These are phyloP conservation scores for Cryphonectria radicalis DNA, from an alignment of 2,329 filamentous ascomycete species.

Conservation along the genomic window DNA sequence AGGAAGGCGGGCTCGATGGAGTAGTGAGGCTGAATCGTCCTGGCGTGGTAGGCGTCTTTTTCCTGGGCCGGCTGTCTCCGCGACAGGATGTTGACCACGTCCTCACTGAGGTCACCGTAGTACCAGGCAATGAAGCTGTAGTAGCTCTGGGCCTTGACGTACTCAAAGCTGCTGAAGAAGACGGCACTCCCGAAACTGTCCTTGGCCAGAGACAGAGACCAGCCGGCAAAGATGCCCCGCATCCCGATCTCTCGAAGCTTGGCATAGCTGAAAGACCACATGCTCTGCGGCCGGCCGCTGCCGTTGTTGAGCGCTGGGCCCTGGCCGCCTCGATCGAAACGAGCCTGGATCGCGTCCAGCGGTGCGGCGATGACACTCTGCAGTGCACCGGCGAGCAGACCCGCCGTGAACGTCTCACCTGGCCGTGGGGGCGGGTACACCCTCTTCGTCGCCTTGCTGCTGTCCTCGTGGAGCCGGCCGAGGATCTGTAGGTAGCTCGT, in stretches of 20 bases:
- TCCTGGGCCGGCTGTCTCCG: slow-evolving; percentile 46
- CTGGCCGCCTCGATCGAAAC: slow-evolving; percentile 57
- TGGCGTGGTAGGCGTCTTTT: slow-evolving; percentile 36
- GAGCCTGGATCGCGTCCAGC: slow-evolving; percentile 74
- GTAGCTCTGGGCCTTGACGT: slow-evolving; percentile 74
- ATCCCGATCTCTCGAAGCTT: slow-evolving; percentile 74
- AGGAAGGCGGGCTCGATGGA: slow-evolving; percentile 75
- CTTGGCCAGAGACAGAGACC: slow-evolving; percentile 69
- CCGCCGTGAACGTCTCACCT: slow-evolving; percentile 68
- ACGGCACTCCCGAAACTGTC: slow-evolving; percentile 71
- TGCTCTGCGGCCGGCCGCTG: slow-evolving; percentile 55
- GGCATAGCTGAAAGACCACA: slow-evolving; percentile 72
- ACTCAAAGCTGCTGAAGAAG: slow-evolving; percentile 79
- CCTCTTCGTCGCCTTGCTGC: slow-evolving; percentile 58
- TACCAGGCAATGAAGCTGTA: slow-evolving; percentile 73
- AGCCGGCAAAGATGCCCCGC: slow-evolving; percentile 75
- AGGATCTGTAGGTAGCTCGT: slow-evolving; percentile 76
- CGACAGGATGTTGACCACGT: slow-evolving; percentile 55
- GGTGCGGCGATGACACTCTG: slow-evolving; percentile 76
- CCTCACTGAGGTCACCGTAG: slow-evolving; percentile 63
- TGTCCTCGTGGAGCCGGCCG: slow-evolving; percentile 67
- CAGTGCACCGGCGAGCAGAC: slow-evolving; percentile 68
- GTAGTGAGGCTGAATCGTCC: slow-evolving; percentile 73
- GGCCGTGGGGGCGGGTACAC: slow-evolving; percentile 72
- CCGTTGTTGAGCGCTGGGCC: slow-evolving; percentile 43